These are phyloP conservation scores for Epicoccum nigrum DNA, from an alignment of 2,329 filamentous ascomycete species.

Conservation along the genomic window DNA sequence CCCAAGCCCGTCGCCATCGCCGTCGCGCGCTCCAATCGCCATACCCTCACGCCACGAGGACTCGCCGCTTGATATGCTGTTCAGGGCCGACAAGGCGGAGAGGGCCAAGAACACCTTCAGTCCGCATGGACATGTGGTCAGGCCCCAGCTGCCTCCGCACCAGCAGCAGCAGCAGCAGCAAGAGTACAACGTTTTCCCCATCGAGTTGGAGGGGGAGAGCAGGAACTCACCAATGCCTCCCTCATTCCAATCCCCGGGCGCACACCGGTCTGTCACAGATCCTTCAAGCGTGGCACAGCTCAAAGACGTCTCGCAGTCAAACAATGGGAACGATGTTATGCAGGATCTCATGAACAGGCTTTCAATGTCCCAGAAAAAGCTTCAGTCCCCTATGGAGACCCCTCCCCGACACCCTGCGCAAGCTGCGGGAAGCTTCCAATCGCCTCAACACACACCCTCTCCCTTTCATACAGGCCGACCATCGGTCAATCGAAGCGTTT, in stretches of 20 bases:
- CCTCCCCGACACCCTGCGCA: constrained; percentile 32
- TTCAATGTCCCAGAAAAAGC: constrained; percentile 42
- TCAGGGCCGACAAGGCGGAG: constrained; percentile 83
- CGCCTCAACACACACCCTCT: constrained; percentile 47
- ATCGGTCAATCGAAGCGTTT: constrained; percentile 36
- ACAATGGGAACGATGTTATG: constrained; percentile 50
- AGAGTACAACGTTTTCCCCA: constrained; percentile 64
- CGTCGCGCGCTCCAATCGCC: constrained; percentile 55
- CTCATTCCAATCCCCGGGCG: constrained; percentile 27
- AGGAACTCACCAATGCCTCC: constrained; percentile 29
- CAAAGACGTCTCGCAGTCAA: constrained; percentile 45
- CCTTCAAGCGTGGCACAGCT: constrained; percentile 39
- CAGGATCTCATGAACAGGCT: constrained; percentile 53
- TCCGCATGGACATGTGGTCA: constrained; percentile 26
- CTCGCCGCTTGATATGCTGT: constrained; percentile 88
- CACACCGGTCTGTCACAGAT: constrained; percentile 39
- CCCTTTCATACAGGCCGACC: constrained; percentile 46
- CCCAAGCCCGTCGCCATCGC: constrained; percentile 53
- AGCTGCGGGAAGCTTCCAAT: constrained; percentile 28
- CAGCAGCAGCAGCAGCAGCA: constrained; percentile 51
- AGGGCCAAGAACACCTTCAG: constrained; percentile 62
- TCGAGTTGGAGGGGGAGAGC: constrained; percentile 65
- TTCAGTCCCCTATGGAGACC: constrained; percentile 21
- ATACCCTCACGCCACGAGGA: constrained; percentile 59
- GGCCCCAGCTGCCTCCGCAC: constrained; percentile 48